Conservation (phyloP, 805 yeast genomes). For the Starmerella floricola region DNA sequence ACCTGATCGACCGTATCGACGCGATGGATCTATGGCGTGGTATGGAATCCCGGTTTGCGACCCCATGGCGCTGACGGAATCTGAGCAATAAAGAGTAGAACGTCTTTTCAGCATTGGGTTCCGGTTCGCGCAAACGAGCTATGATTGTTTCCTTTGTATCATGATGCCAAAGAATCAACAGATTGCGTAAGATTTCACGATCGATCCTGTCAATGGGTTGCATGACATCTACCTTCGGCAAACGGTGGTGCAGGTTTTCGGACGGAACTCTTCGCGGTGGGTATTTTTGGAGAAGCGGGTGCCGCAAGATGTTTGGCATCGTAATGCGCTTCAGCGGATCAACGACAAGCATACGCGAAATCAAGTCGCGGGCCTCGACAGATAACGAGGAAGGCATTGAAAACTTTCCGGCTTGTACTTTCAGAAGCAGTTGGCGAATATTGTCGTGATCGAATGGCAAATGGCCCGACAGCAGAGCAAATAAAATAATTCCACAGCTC, state of each 20-base stretch:
- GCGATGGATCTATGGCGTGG: slow-evolving; percentile 15
- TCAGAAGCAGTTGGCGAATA: slow-evolving; percentile 70
- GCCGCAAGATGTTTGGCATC: slow-evolving; percentile 61
- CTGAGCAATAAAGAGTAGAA: slow-evolving; percentile 63
- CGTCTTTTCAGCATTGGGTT: slow-evolving; percentile 64
- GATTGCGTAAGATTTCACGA: slow-evolving; percentile 57
- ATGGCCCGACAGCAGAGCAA: slow-evolving; percentile 88
- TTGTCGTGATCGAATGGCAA: slow-evolving; percentile 95
- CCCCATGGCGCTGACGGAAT: slow-evolving; percentile 55
- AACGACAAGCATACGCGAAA: slow-evolving; percentile 66
- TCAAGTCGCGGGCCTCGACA: slow-evolving; percentile 74
- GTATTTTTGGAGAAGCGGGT: slow-evolving; percentile 73
- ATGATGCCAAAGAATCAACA: slow-evolving; percentile 74
- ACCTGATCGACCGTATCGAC: slow-evolving; percentile 17
- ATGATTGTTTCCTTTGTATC: slow-evolving; percentile 45
- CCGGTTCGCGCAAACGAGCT: slow-evolving; percentile 40
- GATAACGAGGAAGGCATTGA: slow-evolving; percentile 72
- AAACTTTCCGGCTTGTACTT: slow-evolving; percentile 83
- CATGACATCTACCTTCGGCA: slow-evolving; percentile 21
- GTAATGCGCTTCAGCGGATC: slow-evolving; percentile 71
- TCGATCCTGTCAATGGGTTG: slow-evolving; percentile 47
- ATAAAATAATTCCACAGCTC: slow-evolving; percentile 94
- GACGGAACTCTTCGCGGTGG: slow-evolving; percentile 23
- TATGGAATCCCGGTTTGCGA: slow-evolving; percentile 10
- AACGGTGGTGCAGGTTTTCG: slow-evolving; percentile 13